These are phyloP conservation scores for Musa beccarii DNA, from an alignment of 176 grass and related monocot genomes.

Conservation along the genomic window DNA sequence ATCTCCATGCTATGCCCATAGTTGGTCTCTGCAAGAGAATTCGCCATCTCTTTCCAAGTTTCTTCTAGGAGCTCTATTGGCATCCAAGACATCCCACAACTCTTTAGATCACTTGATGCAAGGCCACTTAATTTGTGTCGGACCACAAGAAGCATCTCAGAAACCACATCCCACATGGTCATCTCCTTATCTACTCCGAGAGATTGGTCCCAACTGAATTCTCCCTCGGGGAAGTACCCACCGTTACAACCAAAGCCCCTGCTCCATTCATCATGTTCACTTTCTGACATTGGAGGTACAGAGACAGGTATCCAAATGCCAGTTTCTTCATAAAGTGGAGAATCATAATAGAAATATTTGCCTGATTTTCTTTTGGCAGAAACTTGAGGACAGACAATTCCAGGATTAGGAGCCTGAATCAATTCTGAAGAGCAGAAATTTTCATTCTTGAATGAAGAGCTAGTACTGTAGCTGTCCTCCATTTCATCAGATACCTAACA, in stretches of 20 bases:
- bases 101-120: conserved; percentile 39
- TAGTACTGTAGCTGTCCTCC: neutral
- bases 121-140: conserved; percentile 44
- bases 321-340: conserved; percentile 51
- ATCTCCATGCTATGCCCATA: conserved; percentile 37
- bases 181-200: conserved; percentile 41
- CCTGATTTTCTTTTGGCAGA: conserved; percentile 5
- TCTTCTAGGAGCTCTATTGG: conserved; percentile 58
- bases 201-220: conserved; percentile 62
- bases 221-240: conserved; percentile 52
- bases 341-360: conserved; percentile 37
- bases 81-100: conserved; percentile 37
- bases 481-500: neutral
- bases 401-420: neutral
- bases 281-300: conserved; percentile 63
- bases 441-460: neutral
- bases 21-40: conserved; percentile 43
- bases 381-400: conserved; percentile 8
- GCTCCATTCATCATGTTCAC: conserved; percentile 52
- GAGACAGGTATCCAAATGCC: conserved; percentile 80
- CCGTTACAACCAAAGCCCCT: conserved; percentile 46
- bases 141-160: conserved; percentile 60
- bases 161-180: conserved; percentile 86
- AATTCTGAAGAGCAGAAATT: neutral
- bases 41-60: conserved; percentile 61